Base-by-base conservation (phyloP, 768 basidiomycete species). In the Tulasnella sp. region DNA sequence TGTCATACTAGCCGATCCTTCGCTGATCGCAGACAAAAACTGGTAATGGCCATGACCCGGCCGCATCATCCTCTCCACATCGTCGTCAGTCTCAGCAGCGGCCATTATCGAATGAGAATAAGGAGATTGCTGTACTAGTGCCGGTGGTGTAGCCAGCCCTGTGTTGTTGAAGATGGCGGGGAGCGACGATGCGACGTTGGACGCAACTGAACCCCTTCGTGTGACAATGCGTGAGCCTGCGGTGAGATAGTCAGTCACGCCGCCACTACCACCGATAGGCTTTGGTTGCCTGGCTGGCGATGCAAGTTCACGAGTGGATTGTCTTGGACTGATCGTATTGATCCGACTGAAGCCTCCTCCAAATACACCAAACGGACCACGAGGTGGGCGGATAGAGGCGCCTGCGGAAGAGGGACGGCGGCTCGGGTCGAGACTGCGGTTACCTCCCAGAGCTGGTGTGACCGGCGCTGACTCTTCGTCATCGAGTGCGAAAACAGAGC, bases 81-180 rank as follows among this genome's bases (percentile, higher is more conserved):
- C 34, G 7, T 38, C 34, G 34, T 38, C 34, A 15, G 34, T 38
- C 34, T 38, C 34, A 7, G 34, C 34, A 38, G 34, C n/a, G n/a
- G n/a, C 34, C 34, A 38, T 15, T 15, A 38, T 38, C 34, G 34
- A 5, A 15, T 5, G 44, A 24, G 55, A 43, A 56, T 19, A 47
- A 43, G n/a, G 44, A 32, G 8, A 24, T 15, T 38, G 34, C 17
- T 54, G 50, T 11, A 48, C 47, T 4, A 63, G 51, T 13, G 62
- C 62, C 3, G 62, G 60, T 17, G 62, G 62, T 2, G 62, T 42
- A 17, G 27, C 41, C 15, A 64, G 24, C 8, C 69, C 69, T 1
- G 68, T 65, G 45, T 68, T 66, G 45, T 50, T 30, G 53, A 64
- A 70, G 55, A 70, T 68, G n/a, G 64, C 49, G 17, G 65, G 58